These are phyloP conservation scores for Rhododendron vialii DNA, from an alignment of 148 eudicot genomes.

Conservation along the genomic window DNA sequence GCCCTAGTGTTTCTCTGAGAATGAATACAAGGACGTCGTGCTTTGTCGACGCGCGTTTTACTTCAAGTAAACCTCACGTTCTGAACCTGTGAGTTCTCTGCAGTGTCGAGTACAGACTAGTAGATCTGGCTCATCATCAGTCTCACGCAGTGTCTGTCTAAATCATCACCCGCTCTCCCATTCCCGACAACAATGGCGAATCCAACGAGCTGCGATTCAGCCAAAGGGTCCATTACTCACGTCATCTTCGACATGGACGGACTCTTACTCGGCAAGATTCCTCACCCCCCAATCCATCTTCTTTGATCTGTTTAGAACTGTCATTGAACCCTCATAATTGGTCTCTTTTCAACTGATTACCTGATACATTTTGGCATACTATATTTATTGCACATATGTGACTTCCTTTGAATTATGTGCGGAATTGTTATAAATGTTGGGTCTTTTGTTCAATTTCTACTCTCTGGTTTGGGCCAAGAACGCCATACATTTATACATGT, in stretches of 20 bases:
- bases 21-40: too few relatives aligned
- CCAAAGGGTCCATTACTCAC: slow-evolving; percentile 51
- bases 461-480: neutral
- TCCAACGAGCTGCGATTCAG: slow-evolving; percentile 14
- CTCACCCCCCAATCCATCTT: neutral
- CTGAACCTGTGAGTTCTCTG: too few relatives aligned
- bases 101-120: too few relatives aligned
- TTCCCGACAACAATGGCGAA: slow-evolving; percentile 29
- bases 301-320: neutral
- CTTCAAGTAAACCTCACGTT: too few relatives aligned
- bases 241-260: slow-evolving; percentile 96
- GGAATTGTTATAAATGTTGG: neutral
- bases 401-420: neutral
- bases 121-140: too few relatives aligned
- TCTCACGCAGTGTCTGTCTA: too few relatives aligned
- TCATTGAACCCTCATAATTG: neutral
- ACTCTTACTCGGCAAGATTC: slow-evolving; percentile 55
- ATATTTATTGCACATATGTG: neutral
- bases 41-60: too few relatives aligned
- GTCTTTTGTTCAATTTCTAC: neutral
- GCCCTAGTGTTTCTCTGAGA: too few relatives aligned
- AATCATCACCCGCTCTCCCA: too few relatives aligned
- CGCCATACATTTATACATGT: neutral
- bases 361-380: neutral
- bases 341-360: neutral